Conservation (phyloP, 1,284 basidiomycete genomes). For the Coniophora puteana region DNA sequence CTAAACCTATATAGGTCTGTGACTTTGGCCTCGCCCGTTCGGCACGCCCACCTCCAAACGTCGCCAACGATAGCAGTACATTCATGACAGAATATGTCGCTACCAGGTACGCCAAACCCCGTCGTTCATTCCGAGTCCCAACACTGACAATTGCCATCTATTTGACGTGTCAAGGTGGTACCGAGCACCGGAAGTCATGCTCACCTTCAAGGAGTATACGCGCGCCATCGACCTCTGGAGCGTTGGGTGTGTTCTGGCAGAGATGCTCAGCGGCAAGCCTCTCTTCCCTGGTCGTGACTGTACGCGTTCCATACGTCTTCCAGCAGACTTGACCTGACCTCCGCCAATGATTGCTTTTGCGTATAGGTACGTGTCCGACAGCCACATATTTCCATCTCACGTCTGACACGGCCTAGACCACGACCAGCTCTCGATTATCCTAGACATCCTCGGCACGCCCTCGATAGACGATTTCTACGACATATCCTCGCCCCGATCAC, state of each 20-base stretch:
- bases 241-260: conserved; percentile 90
- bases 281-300: conserved; percentile 86
- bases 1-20: conserved; percentile 56
- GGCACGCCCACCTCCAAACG: conserved; percentile 75
- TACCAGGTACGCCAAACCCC: conserved; percentile 61
- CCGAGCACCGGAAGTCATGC: conserved; percentile 92
- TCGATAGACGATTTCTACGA: conserved; percentile 92
- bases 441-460: conserved; percentile 88
- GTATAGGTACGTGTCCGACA: no score
- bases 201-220: conserved; percentile 93
- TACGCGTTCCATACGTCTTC: no score
- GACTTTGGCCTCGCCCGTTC: conserved; percentile 92
- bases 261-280: conserved; percentile 90
- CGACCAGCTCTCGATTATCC: conserved; percentile 84
- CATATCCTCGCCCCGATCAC: conserved; percentile 80
- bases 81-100: conserved; percentile 97
- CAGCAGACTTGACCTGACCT: no score
- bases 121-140: no score
- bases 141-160: no score
- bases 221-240: conserved; percentile 93
- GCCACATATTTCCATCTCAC: no score
- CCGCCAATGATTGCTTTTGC: no score
- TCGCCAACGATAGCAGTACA: conserved; percentile 78
- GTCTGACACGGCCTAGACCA: conserved; percentile 70
- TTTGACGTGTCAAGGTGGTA: conserved; percentile 90